Evolutionary conservation across 2,329 filamentous ascomycete species (phyloP), one percentile per base, ranked within the genome.

Genomic region (Penicillium janthinellum): DNA sequence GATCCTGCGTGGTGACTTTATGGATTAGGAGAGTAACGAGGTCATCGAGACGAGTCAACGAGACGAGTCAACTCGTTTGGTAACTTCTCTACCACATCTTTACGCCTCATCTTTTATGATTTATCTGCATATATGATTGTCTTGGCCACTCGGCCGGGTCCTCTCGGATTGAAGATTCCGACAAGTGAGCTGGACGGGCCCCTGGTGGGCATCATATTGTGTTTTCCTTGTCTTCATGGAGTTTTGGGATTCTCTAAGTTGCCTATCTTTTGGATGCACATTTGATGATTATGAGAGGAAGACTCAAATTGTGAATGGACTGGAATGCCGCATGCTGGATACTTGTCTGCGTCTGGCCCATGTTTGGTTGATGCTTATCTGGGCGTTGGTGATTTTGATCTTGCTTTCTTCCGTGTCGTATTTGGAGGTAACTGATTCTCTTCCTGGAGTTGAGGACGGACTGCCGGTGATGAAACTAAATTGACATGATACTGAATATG

Each of bases 1-100:
- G 67, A 98, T 99, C 70, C 84, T 99, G 67, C 95, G 96, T 80
- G 95, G 94, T 48, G 95, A 99, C 73, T 98, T 99, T 71, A 97
- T 98, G 92, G 93, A 97, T 73, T 96, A 83, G 67, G 17, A 17
- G 8, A 17, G 17, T 4, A 17, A 7, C 4, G 25, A 20, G 25
- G 17, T 38, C 2, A n/a, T 38, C 20, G 48, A 14, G 17, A 11
- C 7, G 17, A 5, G n/a, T n/a, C 2, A n/a, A 50, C 20, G 48
- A 14, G 17, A 11, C 7, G 17, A 5, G n/a, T n/a, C n/a, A 5
- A 37, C 35, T 31, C 34, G 48, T 38, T n/a, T 28, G 14, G 14
- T 17, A n/a, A 28, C 28, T 52, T 14, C 35, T 38, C 10, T 22
- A n/a, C 53, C 39, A 42, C 34, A 56, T 44, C 25, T 53, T 39